Evolutionary conservation across 2,329 filamentous ascomycete genomes (phyloP).

Genomic region (Sporothrix variecibatus): DNA sequence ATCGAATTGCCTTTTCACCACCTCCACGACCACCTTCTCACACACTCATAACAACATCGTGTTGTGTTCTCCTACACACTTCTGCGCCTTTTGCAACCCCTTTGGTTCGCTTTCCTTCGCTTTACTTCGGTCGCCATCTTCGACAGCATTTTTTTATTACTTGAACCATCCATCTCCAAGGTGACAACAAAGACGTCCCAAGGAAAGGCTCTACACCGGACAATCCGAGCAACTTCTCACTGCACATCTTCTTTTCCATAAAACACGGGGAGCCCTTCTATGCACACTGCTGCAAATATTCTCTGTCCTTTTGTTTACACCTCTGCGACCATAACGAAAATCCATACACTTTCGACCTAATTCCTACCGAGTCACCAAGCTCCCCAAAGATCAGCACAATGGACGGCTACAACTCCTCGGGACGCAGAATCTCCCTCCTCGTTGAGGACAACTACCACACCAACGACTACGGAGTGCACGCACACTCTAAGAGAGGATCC

Average conservation of each 20-base stretch:
- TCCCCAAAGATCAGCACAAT: slow-evolving; percentile 42
- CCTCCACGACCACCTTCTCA: not conserved
- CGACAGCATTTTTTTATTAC: not conserved
- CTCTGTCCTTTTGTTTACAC: not conserved
- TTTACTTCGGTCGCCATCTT: slow-evolving; percentile 3
- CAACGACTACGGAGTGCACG: slow-evolving; percentile 36
- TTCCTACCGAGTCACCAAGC: not conserved
- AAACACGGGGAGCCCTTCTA: not conserved
- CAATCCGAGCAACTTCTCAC: slow-evolving; percentile 9
- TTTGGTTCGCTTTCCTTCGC: not conserved
- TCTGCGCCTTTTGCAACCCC: not conserved
- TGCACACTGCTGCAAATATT: not conserved
- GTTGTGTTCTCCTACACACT: not conserved
- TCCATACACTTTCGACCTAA: not conserved
- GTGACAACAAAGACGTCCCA: slow-evolving; percentile 19
- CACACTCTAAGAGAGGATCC: slow-evolving; percentile 40
- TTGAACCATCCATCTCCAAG: slow-evolving; percentile 19
- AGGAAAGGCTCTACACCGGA: slow-evolving; percentile 3
- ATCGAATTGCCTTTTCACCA: not conserved
- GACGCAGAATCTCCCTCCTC: slow-evolving; percentile 60
- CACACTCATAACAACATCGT: not conserved
- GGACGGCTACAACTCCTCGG: slow-evolving; percentile 58
- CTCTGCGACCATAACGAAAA: not conserved
- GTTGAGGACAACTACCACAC: slow-evolving; percentile 51
- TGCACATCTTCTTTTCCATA: not conserved